Conservation (phyloP, 176 grass and related monocot species). For the Coix lacrymajobi region DNA sequence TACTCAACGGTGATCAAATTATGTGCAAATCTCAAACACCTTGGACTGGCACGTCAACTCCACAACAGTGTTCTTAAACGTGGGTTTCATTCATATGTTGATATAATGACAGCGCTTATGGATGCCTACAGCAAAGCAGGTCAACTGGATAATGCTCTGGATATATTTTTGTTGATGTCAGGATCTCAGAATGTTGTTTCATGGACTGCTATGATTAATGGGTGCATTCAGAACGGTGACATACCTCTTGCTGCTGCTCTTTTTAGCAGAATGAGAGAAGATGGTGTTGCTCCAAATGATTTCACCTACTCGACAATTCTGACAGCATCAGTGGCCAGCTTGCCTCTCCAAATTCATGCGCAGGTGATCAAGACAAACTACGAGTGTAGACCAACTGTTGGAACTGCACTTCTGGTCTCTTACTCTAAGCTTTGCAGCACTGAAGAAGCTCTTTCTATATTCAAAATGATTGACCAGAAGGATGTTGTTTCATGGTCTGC, state of each 20-base stretch:
- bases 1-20: constrained; percentile 65
- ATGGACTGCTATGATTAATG: constrained; percentile 80
- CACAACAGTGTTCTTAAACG: constrained; percentile 56
- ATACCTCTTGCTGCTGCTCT: constrained; percentile 39
- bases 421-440: constrained; percentile 48
- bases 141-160: constrained; percentile 34
- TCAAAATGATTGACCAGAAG: constrained; percentile 49
- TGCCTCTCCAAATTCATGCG: constrained; percentile 54
- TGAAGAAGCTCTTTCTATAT: constrained; percentile 52
- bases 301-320: constrained; percentile 72
- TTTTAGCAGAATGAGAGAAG: constrained; percentile 65
- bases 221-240: constrained; percentile 45
- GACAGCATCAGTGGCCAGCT: constrained; percentile 35
- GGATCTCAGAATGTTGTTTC: constrained; percentile 48
- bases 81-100: constrained; percentile 39
- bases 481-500: constrained; percentile 78
- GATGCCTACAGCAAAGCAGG: constrained; percentile 59
- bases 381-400: constrained; percentile 45
- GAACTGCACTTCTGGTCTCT: constrained; percentile 61
- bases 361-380: constrained; percentile 67
- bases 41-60: constrained; percentile 46
- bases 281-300: constrained; percentile 53
- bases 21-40: constrained; percentile 56
- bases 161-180: constrained; percentile 42
- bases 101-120: constrained; percentile 56